Conservation (phyloP, 2,329 filamentous ascomycete species). For the Fusarium subtropicale region DNA sequence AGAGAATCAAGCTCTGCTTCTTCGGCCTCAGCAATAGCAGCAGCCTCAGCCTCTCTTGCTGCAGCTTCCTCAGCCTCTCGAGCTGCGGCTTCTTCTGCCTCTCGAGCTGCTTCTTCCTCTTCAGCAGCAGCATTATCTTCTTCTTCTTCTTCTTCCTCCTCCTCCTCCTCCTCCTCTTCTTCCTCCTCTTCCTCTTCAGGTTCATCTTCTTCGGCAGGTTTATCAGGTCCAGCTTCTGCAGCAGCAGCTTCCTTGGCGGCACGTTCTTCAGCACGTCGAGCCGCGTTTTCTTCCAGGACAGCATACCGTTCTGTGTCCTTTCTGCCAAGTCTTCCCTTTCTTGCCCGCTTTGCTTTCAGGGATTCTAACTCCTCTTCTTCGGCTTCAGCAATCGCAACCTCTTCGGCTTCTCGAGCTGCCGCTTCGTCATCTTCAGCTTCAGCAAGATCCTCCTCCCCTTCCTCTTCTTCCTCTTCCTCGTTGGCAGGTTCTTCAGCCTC, state of each 20-base stretch:
- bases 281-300: slow-evolving; percentile 20
- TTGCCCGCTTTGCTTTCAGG: slow-evolving; percentile 52
- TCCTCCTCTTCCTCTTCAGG: slow-evolving; percentile 47
- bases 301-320: slow-evolving; percentile 40
- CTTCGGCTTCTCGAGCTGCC: slow-evolving; percentile 36
- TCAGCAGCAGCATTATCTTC: neutral
- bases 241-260: slow-evolving; percentile 25
- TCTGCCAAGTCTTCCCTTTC: slow-evolving; percentile 50
- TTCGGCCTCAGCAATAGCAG: slow-evolving; percentile 28
- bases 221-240: slow-evolving; percentile 36
- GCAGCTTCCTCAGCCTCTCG: slow-evolving; percentile 33
- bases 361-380: slow-evolving; percentile 57
- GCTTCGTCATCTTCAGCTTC: slow-evolving; percentile 9
- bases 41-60: slow-evolving; percentile 46
- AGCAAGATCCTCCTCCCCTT: neutral
- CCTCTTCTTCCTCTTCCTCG: slow-evolving; percentile 30
- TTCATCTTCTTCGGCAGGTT: slow-evolving; percentile 1
- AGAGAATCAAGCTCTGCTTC: slow-evolving; percentile 35
- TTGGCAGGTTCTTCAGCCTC: slow-evolving; percentile 26
- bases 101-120: neutral
- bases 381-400: slow-evolving; percentile 43
- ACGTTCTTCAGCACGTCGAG: slow-evolving; percentile 43
- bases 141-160: neutral
- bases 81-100: slow-evolving; percentile 39
- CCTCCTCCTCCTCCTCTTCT: neutral